phyloP scores from a whole-genome alignment of 805 yeast genomes.

The Scheffersomyces amazonensis region DNA sequence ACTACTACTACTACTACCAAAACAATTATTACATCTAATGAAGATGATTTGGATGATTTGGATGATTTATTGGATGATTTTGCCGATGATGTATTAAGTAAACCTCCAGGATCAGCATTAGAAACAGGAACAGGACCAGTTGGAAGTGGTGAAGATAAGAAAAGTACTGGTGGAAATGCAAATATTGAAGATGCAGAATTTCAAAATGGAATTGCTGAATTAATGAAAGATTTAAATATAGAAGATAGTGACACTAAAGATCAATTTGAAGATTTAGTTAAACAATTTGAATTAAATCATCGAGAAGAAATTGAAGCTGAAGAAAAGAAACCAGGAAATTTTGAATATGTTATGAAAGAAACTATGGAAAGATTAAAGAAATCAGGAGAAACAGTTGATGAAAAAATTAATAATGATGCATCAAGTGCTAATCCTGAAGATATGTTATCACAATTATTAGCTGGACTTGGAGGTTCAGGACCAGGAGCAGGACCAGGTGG shows the following conservation, averaged over 20 bases:
- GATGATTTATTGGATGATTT: conserved; percentile 86
- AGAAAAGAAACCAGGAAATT: conserved; percentile 36
- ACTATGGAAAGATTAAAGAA: conserved; percentile 79
- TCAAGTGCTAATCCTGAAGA: conserved; percentile 41
- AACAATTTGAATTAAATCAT: conserved; percentile 37
- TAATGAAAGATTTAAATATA: conserved; percentile 45
- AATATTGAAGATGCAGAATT: conserved; percentile 19
- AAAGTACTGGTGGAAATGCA: conserved; percentile 8
- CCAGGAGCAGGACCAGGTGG: conserved; percentile 25
- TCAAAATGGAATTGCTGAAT: conserved; percentile 34
- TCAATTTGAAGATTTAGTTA: conserved; percentile 48
- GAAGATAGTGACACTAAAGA: conserved; percentile 52
- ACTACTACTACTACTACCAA: conserved; percentile 3
- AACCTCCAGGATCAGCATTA: conserved; percentile 52
- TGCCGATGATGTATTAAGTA: conserved; percentile 63
- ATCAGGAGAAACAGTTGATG: conserved; percentile 70
- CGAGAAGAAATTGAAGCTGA: conserved; percentile 24
- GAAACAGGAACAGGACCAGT: conserved; percentile 33
- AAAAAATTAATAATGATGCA: conserved; percentile 47
- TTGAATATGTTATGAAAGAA: conserved; percentile 73
- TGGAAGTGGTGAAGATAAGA: conserved; percentile 12
- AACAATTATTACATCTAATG: conserved; percentile 11
- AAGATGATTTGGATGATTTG: conserved; percentile 65
- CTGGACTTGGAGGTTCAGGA: conserved; percentile 40
- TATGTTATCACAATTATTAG: conserved; percentile 60